These are phyloP conservation scores for Nitzschia sp. DNA, from an alignment of 108 stramenopile species.

Conservation along the genomic window DNA sequence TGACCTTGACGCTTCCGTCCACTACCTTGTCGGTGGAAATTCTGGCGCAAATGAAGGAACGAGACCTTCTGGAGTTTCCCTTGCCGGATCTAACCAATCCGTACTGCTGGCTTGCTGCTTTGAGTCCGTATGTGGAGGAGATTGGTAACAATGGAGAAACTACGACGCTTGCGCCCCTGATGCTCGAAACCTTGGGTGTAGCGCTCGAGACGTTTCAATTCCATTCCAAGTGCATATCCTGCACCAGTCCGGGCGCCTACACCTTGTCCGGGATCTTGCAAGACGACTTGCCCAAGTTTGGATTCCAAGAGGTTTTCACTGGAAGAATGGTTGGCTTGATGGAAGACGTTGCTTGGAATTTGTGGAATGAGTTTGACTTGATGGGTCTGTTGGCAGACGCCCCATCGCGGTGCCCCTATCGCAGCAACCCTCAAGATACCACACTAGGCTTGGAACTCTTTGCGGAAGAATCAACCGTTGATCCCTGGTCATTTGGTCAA, in stretches of 20 bases:
- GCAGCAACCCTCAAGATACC: neutral
- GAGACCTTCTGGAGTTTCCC: slow-evolving; percentile 58
- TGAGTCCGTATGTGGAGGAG: neutral
- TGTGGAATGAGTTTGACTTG: slow-evolving; percentile 12
- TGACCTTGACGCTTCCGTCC: slow-evolving; percentile 35
- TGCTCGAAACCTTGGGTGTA: slow-evolving; percentile 2
- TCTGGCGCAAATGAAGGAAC: slow-evolving; percentile 46
- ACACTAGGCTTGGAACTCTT: neutral
- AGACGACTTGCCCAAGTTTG: slow-evolving; percentile 10
- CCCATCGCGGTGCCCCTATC: slow-evolving; percentile 17
- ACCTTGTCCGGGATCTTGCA: slow-evolving; percentile 15
- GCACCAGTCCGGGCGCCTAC: slow-evolving; percentile 27
- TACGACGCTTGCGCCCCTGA: neutral
- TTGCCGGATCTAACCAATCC: slow-evolving; percentile 57
- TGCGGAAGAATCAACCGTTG: neutral
- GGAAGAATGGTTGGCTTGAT: slow-evolving; percentile 6
- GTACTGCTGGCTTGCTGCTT: slow-evolving; percentile 68
- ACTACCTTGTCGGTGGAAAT: slow-evolving; percentile 17
- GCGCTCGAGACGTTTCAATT: slow-evolving; percentile 17
- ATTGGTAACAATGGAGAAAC: neutral
- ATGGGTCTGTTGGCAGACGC: slow-evolving; percentile 9
- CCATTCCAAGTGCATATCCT: slow-evolving; percentile 16
- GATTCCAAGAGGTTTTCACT: slow-evolving; percentile 13
- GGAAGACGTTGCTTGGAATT: neutral
- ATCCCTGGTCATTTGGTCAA: neutral